Base-by-base conservation (phyloP, 2,329 filamentous ascomycete genomes). In the Paecilomyces fulvus region DNA sequence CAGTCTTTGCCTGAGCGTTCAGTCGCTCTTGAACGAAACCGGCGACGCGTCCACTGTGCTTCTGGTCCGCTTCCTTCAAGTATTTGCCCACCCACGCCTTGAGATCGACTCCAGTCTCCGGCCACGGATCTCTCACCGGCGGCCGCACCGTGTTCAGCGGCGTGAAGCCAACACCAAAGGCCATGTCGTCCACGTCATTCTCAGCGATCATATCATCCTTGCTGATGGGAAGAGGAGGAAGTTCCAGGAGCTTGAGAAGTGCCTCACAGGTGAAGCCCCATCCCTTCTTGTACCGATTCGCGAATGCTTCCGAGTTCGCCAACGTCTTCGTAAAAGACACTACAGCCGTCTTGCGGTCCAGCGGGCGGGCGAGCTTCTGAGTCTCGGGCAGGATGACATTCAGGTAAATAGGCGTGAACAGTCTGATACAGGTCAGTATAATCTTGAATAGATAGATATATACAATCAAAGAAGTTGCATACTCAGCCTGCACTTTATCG, bases 91-190 rank as follows among this genome's bases (percentile, higher is more conserved):
- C 92, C 92, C 92, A 99, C 9, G 69, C 72, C 70, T 87, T 88
- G 54, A 90, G 77, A 58, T 91, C 88, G 55, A 91, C 86, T 4
- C 83, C 81, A 12, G 96, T 85, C 59, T 96, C 88, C 0, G 92
- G 88, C 78, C 91, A 97, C 20, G 92, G 88, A 70, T 97, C 94
- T 53, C 80, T 81, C 1, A 83, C 76, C 3, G 83, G 78, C 58
- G 85, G 85, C 70, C 87, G 90, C 77, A 92, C 94, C 0, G 92
- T 96, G 76, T 92, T 95, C 60, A 99, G 82, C 30, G 89, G 87
- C 0, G 94, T 97, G 75, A 95, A 99, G 8, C 91, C 92, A 61
- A 96, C 86, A 25, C 94, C 94, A 67, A 99, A 99, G 28, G 90
- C 87, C 63, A 96, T 85, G 70, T 99, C 94, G 65, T 99, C 94